phyloP scores from a whole-genome alignment of 1,139 yeast species.

The Blastobotrys aristatus region DNA sequence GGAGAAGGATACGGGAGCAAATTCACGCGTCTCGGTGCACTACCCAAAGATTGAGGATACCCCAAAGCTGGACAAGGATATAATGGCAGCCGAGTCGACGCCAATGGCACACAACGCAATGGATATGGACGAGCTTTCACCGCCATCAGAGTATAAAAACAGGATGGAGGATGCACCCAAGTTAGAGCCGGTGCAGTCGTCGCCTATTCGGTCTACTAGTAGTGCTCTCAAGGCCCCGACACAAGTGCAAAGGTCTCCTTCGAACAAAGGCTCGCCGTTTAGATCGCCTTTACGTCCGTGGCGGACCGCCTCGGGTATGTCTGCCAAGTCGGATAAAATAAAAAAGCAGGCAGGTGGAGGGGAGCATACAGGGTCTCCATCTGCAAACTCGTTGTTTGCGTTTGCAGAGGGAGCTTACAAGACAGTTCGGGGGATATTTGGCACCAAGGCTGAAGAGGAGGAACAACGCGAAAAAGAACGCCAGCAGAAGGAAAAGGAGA shows the following conservation, averaged over 20 bases:
- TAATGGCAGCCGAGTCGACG: neutral
- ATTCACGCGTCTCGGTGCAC: constrained; percentile 11
- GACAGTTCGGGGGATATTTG: constrained; percentile 5
- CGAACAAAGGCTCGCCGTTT: neutral
- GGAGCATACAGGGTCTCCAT: neutral
- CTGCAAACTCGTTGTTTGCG: constrained; percentile 1
- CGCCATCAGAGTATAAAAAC: constrained; percentile 7
- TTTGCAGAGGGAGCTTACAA: constrained; percentile 6
- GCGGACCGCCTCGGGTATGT: neutral
- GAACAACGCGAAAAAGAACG: neutral
- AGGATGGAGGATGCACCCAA: no score
- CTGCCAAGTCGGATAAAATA: neutral
- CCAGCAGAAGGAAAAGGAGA: neutral
- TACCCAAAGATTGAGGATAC: constrained; percentile 13
- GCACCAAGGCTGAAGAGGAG: neutral
- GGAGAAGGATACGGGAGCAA: neutral
- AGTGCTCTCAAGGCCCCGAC: no score
- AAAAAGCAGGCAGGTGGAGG: neutral
- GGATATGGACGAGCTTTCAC: constrained; percentile 4
- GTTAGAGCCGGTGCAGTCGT: neutral
- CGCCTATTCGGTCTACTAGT: neutral
- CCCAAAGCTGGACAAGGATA: neutral
- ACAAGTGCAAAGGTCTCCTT: no score
- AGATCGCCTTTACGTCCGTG: constrained; percentile 3
- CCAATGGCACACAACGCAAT: neutral